These are phyloP conservation scores for Diaporthe destruens DNA, from an alignment of 2,329 filamentous ascomycete genomes.

Conservation along the genomic window DNA sequence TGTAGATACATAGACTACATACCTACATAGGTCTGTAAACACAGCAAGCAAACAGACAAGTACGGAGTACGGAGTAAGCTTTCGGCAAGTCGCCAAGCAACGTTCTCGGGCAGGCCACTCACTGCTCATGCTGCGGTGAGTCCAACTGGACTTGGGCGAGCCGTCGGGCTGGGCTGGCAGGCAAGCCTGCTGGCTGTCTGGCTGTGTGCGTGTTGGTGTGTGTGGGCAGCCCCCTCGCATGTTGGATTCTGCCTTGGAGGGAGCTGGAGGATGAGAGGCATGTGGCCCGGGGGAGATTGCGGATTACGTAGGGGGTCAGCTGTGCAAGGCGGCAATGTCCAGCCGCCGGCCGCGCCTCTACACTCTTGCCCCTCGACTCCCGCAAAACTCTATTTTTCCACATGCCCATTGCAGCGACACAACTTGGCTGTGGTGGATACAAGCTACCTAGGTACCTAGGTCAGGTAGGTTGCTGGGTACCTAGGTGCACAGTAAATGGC, in stretches of 20 bases:
- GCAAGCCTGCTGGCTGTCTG: no score
- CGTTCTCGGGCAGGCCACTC: not conserved
- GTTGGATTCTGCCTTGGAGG: not conserved
- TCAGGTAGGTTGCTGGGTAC: no score
- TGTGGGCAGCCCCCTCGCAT: not conserved
- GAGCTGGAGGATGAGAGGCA: slow-evolving; percentile 5
- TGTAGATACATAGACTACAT: not conserved
- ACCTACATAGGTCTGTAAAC: not conserved
- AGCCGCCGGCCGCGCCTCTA: not conserved
- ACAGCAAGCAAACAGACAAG: not conserved
- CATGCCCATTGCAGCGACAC: not conserved
- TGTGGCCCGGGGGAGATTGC: slow-evolving; percentile 15
- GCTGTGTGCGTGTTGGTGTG: no score
- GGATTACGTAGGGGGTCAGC: slow-evolving; percentile 29
- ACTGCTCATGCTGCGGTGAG: not conserved
- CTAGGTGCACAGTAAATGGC: no score
- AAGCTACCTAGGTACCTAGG: no score
- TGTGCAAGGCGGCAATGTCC: slow-evolving; percentile 12
- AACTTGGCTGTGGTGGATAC: no score
- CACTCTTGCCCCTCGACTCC: not conserved
- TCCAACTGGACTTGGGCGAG: not conserved
- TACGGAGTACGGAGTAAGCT: slow-evolving; percentile 22
- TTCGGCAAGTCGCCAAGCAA: slow-evolving; percentile 18
- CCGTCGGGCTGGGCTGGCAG: no score
- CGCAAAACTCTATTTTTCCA: slow-evolving; percentile 17